Conservation (phyloP, 2,329 filamentous ascomycete species). For the Chrysosporium queenslandicum region DNA sequence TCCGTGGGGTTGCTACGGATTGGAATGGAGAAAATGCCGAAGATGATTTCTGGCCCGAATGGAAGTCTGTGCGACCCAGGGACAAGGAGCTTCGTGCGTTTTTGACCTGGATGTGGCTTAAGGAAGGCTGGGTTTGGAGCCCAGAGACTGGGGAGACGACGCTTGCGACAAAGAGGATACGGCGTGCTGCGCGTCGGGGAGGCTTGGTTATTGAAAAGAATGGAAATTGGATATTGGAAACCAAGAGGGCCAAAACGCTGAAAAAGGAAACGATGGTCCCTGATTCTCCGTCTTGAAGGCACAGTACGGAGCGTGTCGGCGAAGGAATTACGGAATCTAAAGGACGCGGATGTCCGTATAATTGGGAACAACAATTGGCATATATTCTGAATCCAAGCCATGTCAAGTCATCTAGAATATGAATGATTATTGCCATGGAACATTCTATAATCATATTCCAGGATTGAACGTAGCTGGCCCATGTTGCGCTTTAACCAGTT, state of each 20-base stretch:
- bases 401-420: too few relatives aligned
- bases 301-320: too few relatives aligned
- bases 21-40: conserved; percentile 52
- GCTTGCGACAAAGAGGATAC: conserved; percentile 31
- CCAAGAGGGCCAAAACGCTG: neutral
- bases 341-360: too few relatives aligned
- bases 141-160: conserved; percentile 51
- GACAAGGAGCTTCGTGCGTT: conserved; percentile 88
- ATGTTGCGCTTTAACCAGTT: too few relatives aligned
- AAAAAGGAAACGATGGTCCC: neutral
- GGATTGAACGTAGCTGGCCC: too few relatives aligned
- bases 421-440: too few relatives aligned
- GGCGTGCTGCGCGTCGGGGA: conserved; percentile 31
- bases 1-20: conserved; percentile 55
- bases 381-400: too few relatives aligned
- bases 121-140: conserved; percentile 76
- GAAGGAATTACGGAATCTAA: too few relatives aligned
- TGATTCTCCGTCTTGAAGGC: neutral
- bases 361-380: too few relatives aligned
- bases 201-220: conserved; percentile 34
- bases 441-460: too few relatives aligned
- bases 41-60: conserved; percentile 63
- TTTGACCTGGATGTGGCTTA: conserved; percentile 84
- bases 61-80: conserved; percentile 71
- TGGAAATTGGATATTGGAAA: conserved; percentile 32